Evolutionary conservation across 805 yeast genomes (phyloP).

Genomic region (Teunomyces barrocoloradensis): DNA sequence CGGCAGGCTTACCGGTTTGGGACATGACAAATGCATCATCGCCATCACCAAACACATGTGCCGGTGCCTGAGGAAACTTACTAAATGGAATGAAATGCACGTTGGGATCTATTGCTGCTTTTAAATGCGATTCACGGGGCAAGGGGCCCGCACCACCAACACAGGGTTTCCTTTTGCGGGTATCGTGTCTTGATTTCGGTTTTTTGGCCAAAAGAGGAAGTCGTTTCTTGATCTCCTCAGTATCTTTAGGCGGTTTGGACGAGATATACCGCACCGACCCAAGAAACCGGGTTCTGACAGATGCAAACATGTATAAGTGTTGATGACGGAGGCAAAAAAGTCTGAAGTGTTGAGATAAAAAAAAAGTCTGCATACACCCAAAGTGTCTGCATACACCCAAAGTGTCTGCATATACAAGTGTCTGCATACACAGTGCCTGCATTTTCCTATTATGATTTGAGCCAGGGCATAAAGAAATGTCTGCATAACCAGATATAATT

Average conservation of each 20-base stretch:
- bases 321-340: neutral
- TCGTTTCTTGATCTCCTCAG: constrained; percentile 7
- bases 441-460: too few species aligned
- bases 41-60: constrained; percentile 7
- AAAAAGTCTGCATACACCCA: neutral
- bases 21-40: neutral
- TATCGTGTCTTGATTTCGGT: constrained; percentile 1
- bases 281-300: neutral
- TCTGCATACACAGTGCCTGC: too few species aligned
- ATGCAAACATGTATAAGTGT: neutral
- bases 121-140: neutral
- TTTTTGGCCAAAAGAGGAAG: constrained; percentile 4
- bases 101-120: constrained; percentile 5
- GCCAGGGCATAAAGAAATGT: too few species aligned
- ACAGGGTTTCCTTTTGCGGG: constrained; percentile 4
- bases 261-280: constrained; percentile 8
- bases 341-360: neutral
- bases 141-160: neutral
- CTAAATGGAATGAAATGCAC: constrained; percentile 25
- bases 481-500: too few species aligned
- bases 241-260: constrained; percentile 14
- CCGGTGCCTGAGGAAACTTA: constrained; percentile 32
- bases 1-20: neutral
- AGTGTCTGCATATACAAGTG: too few species aligned
- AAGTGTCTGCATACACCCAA: too few species aligned